Conservation (phyloP, 176 grass and related monocot species). For the Olyra latifolia region DNA sequence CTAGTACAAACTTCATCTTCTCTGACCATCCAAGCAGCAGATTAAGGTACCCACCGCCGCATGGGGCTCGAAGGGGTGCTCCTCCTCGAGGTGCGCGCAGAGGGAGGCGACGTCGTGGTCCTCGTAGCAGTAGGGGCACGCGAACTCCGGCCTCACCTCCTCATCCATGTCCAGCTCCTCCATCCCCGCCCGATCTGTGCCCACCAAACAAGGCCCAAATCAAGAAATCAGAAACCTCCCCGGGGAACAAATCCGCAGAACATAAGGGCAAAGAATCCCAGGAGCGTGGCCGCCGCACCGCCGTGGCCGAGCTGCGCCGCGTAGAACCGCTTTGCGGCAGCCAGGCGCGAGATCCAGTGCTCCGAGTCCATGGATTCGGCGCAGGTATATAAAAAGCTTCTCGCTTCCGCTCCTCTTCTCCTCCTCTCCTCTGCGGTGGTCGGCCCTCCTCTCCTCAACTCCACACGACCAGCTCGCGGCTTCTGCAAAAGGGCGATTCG, state of each 20-base stretch:
- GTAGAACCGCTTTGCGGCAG: conserved; percentile 79
- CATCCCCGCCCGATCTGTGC: conserved; percentile 65
- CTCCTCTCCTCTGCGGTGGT: background rate
- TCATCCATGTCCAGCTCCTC: conserved; percentile 85
- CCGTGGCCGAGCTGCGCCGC: conserved; percentile 52
- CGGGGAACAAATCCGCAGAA: background rate
- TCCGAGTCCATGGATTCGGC: conserved; percentile 65
- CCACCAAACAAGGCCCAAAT: background rate
- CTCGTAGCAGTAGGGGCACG: conserved; percentile 98
- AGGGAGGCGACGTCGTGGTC: conserved; percentile 85
- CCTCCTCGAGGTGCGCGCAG: conserved; percentile 87
- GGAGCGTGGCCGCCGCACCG: conserved; percentile 28
- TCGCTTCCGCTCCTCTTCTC: background rate
- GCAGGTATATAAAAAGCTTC: background rate
- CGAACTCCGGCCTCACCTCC: conserved; percentile 71
- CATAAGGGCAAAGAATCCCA: background rate
- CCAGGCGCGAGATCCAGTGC: conserved; percentile 89
- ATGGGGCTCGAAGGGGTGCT: conserved; percentile 81
- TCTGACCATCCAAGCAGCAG: background rate
- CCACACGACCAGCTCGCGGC: background rate
- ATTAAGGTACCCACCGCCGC: conserved; percentile 48
- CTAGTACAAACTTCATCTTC: background rate
- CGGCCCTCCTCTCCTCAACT: conserved; percentile 29
- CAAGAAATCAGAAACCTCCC: background rate
- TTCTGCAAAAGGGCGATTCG: background rate